Evolutionary conservation across 2,329 filamentous ascomycete species (phyloP).

Genomic region (Nigrograna mackinnonii): DNA sequence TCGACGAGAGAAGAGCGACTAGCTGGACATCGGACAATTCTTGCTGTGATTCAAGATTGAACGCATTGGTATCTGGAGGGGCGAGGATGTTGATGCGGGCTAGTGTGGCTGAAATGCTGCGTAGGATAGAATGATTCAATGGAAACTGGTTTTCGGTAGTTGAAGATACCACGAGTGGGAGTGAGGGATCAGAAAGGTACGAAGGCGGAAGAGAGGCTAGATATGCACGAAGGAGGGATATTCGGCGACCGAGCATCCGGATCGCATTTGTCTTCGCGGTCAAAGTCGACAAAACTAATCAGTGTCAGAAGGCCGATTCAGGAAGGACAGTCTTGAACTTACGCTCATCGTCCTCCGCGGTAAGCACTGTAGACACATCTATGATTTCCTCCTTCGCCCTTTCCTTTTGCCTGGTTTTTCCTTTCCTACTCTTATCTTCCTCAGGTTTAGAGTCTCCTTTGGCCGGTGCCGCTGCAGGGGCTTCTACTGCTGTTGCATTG

Average conservation of each 20-base stretch:
- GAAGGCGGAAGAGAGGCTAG: conserved; percentile 72
- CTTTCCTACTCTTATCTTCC: conserved; percentile 51
- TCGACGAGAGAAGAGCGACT: conserved; percentile 72
- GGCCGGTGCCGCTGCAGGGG: conserved; percentile 24
- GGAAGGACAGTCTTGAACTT: conserved; percentile 23
- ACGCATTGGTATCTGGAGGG: conserved; percentile 67
- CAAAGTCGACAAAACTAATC: conserved; percentile 64
- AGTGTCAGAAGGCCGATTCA: conserved; percentile 13
- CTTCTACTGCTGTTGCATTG: conserved; percentile 67
- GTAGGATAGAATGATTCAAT: conserved; percentile 72
- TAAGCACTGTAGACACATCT: conserved; percentile 46
- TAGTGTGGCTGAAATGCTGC: conserved; percentile 84
- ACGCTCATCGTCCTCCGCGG: conserved; percentile 67
- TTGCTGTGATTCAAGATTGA: conserved; percentile 71
- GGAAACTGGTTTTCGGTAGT: conserved; percentile 32
- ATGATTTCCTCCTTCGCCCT: conserved; percentile 36
- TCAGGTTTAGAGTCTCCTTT: conserved; percentile 30
- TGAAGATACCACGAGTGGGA: conserved; percentile 33
- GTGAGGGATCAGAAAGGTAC: conserved; percentile 57
- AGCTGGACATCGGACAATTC: conserved; percentile 86
- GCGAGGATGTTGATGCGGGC: conserved; percentile 81
- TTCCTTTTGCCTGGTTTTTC: conserved; percentile 55
- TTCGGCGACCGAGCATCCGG: conserved; percentile 77
- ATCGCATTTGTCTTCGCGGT: conserved; percentile 91
- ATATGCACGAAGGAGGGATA: conserved; percentile 65